Conservation (phyloP, 1,139 yeast species). For the Lodderomyces jiufengensis region DNA sequence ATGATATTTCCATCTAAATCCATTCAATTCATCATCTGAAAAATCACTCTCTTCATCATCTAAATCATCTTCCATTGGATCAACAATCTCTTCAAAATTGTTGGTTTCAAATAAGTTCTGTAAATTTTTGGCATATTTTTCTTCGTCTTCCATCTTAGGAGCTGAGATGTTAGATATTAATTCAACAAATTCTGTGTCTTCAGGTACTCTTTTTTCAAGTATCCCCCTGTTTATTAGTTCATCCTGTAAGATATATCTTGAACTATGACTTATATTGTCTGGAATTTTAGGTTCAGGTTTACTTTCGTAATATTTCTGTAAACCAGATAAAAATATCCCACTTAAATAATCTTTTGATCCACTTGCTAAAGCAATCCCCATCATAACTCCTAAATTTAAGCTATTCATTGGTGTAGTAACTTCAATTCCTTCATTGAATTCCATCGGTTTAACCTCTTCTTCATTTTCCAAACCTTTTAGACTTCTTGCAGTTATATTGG, state of each 20-base stretch:
- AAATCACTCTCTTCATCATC: slow-evolving; percentile 8
- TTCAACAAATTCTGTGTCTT: slow-evolving; percentile 7
- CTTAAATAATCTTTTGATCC: slow-evolving; percentile 26
- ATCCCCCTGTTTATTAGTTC: slow-evolving; percentile 9
- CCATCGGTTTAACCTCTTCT: slow-evolving; percentile 4
- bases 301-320: slow-evolving; percentile 28
- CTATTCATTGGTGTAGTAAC: slow-evolving; percentile 19
- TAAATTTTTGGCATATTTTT: slow-evolving; percentile 7
- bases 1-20: slow-evolving; percentile 11
- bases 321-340: slow-evolving; percentile 32
- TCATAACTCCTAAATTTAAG: slow-evolving; percentile 35
- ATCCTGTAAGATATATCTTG: slow-evolving; percentile 11
- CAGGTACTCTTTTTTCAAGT: slow-evolving; percentile 6
- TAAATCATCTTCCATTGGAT: slow-evolving; percentile 5
- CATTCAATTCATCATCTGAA: slow-evolving; percentile 10
- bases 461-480: slow-evolving; percentile 11
- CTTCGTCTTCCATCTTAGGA: slow-evolving; percentile 6
- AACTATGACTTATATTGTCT: background rate
- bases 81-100: slow-evolving; percentile 5
- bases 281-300: slow-evolving; percentile 5
- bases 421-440: slow-evolving; percentile 39
- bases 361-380: slow-evolving; percentile 43
- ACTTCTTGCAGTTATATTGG: slow-evolving; percentile 7
- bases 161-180: slow-evolving; percentile 1
- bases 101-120: slow-evolving; percentile 8